Base-by-base conservation (phyloP, 768 basidiomycete species). In the Lentinula guzmanii region DNA sequence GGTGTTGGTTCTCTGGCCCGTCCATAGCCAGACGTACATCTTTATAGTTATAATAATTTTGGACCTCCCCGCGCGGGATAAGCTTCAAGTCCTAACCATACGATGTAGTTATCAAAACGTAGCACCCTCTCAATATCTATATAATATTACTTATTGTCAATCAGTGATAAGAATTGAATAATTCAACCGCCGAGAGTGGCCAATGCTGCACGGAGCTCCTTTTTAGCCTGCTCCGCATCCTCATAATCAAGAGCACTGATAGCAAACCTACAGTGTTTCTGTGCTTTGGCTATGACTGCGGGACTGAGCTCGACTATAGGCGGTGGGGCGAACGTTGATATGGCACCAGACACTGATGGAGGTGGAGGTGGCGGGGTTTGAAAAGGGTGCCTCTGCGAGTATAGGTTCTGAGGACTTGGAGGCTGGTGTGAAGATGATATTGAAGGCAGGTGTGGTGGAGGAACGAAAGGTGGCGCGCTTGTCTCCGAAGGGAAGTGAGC, bases 181-280 rank as follows among this genome's bases (percentile, higher is more conserved):
- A 34, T 51, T 74, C 68, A 83, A 4, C 77, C 86, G 24, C 85
- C 89, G 21, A 93, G 76, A 37, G 84, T 72, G 35, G 77, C 79
- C 64, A 99, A 73, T 13, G 96, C 96, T 39, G 82, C 78, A 65
- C 83, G 79, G 65, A 99, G 73, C 74, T 99, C 94, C 70, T 82
- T 87, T 69, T 83, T 81, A 16, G 96, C 96, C 67, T 91, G 90
- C 64, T 90, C 89, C 9, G 80, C 79, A 72, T 99, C 96, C 70
- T 98, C 96, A 70, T 95, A 98, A 69, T 98, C 94, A 59, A 99
- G 77, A n/a, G 97, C 86, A 34, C 91, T 93, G 61, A 98, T 92
- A 6, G 96, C 96, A 75, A 90, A 97, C 58, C 84, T 82, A 66
- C 94, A 94, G 67, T 95, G 94, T 70, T 91, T 97, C 79, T 99